These are phyloP conservation scores for Fusarium keratoplasticum DNA, from an alignment of 2,329 filamentous ascomycete species.

Conservation along the genomic window DNA sequence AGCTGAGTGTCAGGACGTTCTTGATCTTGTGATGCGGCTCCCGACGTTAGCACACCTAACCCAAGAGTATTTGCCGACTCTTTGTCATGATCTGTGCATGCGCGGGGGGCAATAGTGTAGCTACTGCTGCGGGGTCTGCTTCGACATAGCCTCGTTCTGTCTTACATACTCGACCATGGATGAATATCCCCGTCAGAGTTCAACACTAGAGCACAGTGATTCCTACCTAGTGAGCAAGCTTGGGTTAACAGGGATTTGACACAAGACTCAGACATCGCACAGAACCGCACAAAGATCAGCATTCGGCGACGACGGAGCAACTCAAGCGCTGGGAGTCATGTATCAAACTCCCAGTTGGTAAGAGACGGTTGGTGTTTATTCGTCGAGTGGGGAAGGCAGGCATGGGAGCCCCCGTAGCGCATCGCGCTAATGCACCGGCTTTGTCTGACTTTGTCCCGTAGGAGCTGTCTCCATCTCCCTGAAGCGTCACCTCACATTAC, in stretches of 20 bases:
- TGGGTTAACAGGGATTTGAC: neutral
- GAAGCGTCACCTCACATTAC: slow-evolving; percentile 26
- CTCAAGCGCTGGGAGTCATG: neutral
- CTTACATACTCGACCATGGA: neutral
- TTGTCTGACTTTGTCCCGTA: slow-evolving; percentile 31
- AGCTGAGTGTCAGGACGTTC: slow-evolving; percentile 12
- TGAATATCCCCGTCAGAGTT: slow-evolving; percentile 8
- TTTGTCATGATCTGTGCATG: slow-evolving; percentile 1
- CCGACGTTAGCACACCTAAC: neutral
- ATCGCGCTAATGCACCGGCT: slow-evolving; percentile 42
- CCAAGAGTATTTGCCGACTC: neutral
- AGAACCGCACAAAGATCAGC: neutral
- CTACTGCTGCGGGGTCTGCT: neutral
- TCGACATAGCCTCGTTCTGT: neutral
- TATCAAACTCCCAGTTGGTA: slow-evolving; percentile 4
- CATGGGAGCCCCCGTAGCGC: slow-evolving; percentile 26
- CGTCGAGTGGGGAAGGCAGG: slow-evolving; percentile 9
- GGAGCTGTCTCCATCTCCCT: slow-evolving; percentile 17
- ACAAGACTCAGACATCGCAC: neutral
- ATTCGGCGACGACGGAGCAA: neutral
- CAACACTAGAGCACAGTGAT: neutral
- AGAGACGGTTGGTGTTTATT: slow-evolving; percentile 16
- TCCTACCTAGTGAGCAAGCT: neutral
- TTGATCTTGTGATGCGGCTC: slow-evolving; percentile 20
- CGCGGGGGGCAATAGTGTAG: neutral